Evolutionary conservation across 768 basidiomycete genomes (phyloP), one percentile per base, ranked within the genome.

Genomic region (Thelephora aurantiotincta): DNA sequence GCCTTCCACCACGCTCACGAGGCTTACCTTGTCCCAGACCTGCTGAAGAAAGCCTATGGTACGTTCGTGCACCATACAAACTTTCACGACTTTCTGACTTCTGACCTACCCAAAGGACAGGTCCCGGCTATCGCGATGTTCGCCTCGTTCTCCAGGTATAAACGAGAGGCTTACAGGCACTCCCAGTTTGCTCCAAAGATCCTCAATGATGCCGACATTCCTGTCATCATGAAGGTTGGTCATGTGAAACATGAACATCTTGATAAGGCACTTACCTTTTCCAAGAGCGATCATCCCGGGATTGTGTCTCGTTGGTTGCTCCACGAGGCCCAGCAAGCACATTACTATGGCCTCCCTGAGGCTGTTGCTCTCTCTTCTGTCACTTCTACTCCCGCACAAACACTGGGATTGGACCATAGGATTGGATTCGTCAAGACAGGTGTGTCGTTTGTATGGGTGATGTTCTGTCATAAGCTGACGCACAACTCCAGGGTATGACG

Each of bases 1-100:
- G 79, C 80, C 0, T 76, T 86, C 62, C 85, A 87, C 54, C 85
- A 88, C 53, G 84, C 86, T 1, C 77, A 78, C 36, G 83, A 88
- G 54, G 75, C 85, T 0, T 89, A 82, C 53, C 77, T 90, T 35
- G 83, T 88, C n/a, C 80, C 85, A 2, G 75, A 77, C 20, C 59
- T 84, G 1, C 68, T 90, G 48, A 87, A 86, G 61, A 69, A 71
- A 55, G 72, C 78, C 9, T 90, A 75, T 63, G 83, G 58, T 59
- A 35, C n/a, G 52, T 43, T 4, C 33, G 23, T 20, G 16, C 20
- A 23, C 9, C 46, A 26, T 33, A 46, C 16, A 13, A 20, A 36
- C 6, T 35, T 35, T 43, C n/a, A 5, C 19, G 6, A 2, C 18
- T 20, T 37, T n/a, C n/a, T n/a, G 14, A 13, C 37, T 26, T 48